Base-by-base conservation (phyloP, 371 early-diverging fungal genomes). In the Thermomucor indicae-seudaticae region DNA sequence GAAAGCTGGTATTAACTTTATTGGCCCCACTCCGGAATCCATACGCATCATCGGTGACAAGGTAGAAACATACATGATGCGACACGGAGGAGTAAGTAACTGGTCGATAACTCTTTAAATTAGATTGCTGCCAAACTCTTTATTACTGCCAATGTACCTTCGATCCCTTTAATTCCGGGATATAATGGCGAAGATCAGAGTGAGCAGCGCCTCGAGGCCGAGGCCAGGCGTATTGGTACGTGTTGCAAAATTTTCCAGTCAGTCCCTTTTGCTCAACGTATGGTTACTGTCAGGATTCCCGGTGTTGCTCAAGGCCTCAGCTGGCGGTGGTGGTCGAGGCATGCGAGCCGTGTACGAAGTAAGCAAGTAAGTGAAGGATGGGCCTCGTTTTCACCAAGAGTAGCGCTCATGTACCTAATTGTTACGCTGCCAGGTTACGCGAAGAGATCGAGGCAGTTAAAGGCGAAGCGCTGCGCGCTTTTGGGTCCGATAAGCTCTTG, bases 41-140 rank as follows among this genome's bases (percentile, higher is more conserved):
- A 95, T 97, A 80, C 84, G 85, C 8, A 79, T 81, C 30, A 93
- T 97, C 89, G 97, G 97, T 52, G 95, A 95, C 79, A 97, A 97
- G 80, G 91, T 91, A 29, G 11, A n/a, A n/a, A n/a, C n/a, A n/a
- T n/a, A n/a, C n/a, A n/a, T n/a, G n/a, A n/a, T n/a, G n/a, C n/a
- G n/a, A n/a, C n/a, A n/a, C n/a, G n/a, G n/a, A n/a, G n/a, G n/a
- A n/a, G n/a, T n/a, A n/a, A n/a, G n/a, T n/a, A n/a, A n/a, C n/a
- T n/a, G n/a, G n/a, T n/a, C n/a, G n/a, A n/a, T n/a, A n/a, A n/a
- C n/a, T n/a, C n/a, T n/a, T n/a, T n/a, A n/a, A 14, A 24, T 11
- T 24, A 51, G 81, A 89, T 86, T 57, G 88, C 91, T 53, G 94
- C 94, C 58, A 86, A 89, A 61, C 42, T 55, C 8, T 74, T 70